Evolutionary conservation across 2,329 filamentous ascomycete species (phyloP), one percentile per base, ranked within the genome.

Genomic region (Beauveria sp.): DNA sequence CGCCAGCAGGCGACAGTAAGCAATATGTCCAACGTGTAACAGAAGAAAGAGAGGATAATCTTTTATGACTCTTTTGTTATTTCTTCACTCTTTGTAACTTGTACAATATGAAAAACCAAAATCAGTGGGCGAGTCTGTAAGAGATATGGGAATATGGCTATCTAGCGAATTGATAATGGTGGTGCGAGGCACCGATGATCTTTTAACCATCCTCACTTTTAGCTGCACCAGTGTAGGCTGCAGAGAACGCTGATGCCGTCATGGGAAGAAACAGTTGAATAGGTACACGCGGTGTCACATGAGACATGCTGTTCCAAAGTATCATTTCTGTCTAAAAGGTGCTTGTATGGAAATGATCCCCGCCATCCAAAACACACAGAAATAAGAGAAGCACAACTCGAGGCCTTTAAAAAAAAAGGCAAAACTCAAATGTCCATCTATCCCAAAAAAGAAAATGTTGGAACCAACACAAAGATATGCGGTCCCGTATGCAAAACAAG

Each of bases 91-190:
- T 50, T 58, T 50, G 20, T 42, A 42, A 63, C 60, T 58, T 66
- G 65, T 67, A 67, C 57, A 52, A 63, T 66, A 61, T 38, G 14
- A 26, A 46, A 53, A 38, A 26, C 9, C 14, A 34, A 53, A 60
- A 60, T 5, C 8, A 53, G 49, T 53, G 16, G 58, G 58, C 10
- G 28, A 50, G 28, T 46, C 24, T 60, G 58, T 60, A 60, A 60
- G 58, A 54, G 20, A 47, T 40, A 3, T 22, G 4, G 30, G 46
- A 43, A 7, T 18, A 43, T 18, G n/a, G 20, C 10, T 28, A 50
- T 59, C 30, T 43, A 60, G 58, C 57, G 57, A 60, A 60, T 53
- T 54, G 49, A 53, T 60, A 54, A 54, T 51, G 58, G 26, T 18
- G 58, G 34, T 42, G 24, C 50, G 26, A 42, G 2, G 38, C 26